phyloP scores from a whole-genome alignment of 2,329 filamentous ascomycete genomes.

The Fusarium mexicanum region DNA sequence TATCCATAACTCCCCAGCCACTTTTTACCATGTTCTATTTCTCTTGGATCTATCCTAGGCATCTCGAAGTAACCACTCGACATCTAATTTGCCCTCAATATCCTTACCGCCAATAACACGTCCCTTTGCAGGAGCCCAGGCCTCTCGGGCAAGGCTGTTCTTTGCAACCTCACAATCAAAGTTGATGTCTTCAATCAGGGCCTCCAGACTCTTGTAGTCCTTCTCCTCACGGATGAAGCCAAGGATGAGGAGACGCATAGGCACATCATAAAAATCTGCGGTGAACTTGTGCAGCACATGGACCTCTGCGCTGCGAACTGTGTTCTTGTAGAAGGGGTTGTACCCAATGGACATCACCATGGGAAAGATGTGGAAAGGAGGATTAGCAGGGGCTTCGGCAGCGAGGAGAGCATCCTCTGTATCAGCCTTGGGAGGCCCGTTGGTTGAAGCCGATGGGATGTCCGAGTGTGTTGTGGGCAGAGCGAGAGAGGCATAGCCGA shows the following conservation, averaged over 20 bases:
- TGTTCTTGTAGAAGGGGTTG: constrained; percentile 98
- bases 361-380: constrained; percentile 67
- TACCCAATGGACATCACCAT: constrained; percentile 96
- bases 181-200: constrained; percentile 86
- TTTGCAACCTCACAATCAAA: constrained; percentile 87
- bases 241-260: constrained; percentile 81
- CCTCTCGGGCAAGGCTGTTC: constrained; percentile 73
- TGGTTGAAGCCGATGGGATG: constrained; percentile 22
- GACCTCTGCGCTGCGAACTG: constrained; percentile 85
- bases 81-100: constrained; percentile 48
- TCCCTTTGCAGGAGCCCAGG: constrained; percentile 63
- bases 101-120: constrained; percentile 44
- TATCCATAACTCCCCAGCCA: constrained; percentile 38
- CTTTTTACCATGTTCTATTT: constrained; percentile 16
- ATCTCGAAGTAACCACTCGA: constrained; percentile 52
- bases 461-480: constrained; percentile 62
- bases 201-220: constrained; percentile 87
- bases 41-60: constrained; percentile 8
- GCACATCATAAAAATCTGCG: constrained; percentile 84
- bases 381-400: constrained; percentile 26
- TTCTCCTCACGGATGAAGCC: constrained; percentile 91
- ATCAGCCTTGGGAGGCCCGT: constrained; percentile 12
- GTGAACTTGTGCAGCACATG: constrained; percentile 84
- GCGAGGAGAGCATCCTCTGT: constrained; percentile 29
- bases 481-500: constrained; percentile 84